These are phyloP conservation scores for Epichloe amarillans DNA, from an alignment of 2,329 filamentous ascomycete species.

Conservation along the genomic window DNA sequence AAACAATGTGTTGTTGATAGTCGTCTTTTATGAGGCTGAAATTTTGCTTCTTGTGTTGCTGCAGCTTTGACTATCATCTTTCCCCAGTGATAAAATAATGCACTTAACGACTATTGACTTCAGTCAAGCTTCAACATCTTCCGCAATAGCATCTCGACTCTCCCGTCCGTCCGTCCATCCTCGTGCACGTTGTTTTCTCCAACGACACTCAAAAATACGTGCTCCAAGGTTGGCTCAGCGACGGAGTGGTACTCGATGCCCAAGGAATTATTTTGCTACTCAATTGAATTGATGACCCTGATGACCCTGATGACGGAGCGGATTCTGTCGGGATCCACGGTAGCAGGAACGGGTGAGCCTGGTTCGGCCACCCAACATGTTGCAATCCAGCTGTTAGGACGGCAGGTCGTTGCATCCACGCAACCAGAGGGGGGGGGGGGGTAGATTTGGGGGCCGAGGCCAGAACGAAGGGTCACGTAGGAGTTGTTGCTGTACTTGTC, in stretches of 20 bases:
- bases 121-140: background rate
- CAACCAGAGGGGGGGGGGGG: conserved; percentile 23
- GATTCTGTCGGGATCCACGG: background rate
- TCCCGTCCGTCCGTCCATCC: background rate
- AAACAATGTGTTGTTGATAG: background rate
- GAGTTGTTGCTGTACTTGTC: conserved; percentile 45
- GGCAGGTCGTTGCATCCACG: conserved; percentile 41
- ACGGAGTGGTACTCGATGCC: conserved; percentile 55
- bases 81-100: too few relatives aligned
- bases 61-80: too few relatives aligned
- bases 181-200: conserved; percentile 37
- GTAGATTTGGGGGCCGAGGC: conserved; percentile 42
- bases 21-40: too few relatives aligned
- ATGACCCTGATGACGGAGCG: conserved; percentile 19
- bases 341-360: conserved; percentile 13
- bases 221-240: conserved; percentile 52
- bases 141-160: background rate
- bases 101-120: too few relatives aligned
- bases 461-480: conserved; percentile 48
- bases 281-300: conserved; percentile 31
- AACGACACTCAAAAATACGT: conserved; percentile 57
- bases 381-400: conserved; percentile 40
- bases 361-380: conserved; percentile 51
- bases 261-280: conserved; percentile 40
- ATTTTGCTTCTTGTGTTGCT: too few relatives aligned